These are phyloP conservation scores for Colletotrichum karsti DNA, from an alignment of 2,329 filamentous ascomycete genomes.

Conservation along the genomic window DNA sequence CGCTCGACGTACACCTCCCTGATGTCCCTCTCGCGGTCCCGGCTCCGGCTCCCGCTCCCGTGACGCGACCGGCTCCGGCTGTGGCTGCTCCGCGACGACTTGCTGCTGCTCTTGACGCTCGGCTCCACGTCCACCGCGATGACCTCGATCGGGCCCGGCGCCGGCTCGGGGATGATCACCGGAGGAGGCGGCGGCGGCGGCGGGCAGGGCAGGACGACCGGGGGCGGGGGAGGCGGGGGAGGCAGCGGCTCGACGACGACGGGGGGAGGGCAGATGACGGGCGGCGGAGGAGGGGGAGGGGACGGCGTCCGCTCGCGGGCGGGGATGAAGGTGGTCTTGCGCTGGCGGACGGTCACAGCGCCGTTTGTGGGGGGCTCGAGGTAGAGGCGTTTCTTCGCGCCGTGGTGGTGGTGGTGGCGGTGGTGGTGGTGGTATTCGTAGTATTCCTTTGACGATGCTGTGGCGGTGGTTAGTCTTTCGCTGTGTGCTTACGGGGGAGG, in stretches of 20 bases:
- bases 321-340: conserved; percentile 49
- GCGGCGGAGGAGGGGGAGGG: conserved; percentile 28
- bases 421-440: conserved; percentile 25
- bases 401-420: conserved; percentile 38
- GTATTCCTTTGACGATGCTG: conserved; percentile 29
- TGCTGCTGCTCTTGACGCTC: conserved; percentile 29
- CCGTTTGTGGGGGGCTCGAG: conserved; percentile 50
- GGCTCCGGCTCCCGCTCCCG: conserved; percentile 26
- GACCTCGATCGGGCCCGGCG: conserved; percentile 34
- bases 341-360: conserved; percentile 43
- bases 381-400: conserved; percentile 52
- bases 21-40: conserved; percentile 17
- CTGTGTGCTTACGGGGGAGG: neutral
- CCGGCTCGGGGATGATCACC: conserved; percentile 30
- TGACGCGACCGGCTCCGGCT: conserved; percentile 36
- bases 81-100: conserved; percentile 33
- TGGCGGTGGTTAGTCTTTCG: neutral
- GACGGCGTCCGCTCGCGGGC: conserved; percentile 43
- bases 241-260: conserved; percentile 31
- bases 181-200: conserved; percentile 31
- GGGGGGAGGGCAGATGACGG: conserved; percentile 31
- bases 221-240: conserved; percentile 16
- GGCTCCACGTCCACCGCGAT: conserved; percentile 38
- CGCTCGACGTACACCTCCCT: conserved; percentile 60
- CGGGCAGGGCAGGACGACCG: conserved; percentile 7